Base-by-base conservation (phyloP, 2,329 filamentous ascomycete species). In the Xylaria sp. region DNA sequence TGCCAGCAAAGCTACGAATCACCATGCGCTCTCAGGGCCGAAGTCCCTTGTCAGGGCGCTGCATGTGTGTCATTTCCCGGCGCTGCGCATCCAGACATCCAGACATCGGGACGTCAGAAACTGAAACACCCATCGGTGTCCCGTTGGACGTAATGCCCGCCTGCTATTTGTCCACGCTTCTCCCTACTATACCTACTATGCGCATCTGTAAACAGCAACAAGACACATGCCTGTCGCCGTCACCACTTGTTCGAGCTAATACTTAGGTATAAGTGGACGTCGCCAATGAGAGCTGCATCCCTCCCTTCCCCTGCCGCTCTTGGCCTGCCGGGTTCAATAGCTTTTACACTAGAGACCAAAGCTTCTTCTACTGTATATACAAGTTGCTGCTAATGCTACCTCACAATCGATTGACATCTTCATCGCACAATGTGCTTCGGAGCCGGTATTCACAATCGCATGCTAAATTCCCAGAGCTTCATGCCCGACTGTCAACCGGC, bases 51-150 rank as follows among this genome's bases (percentile, higher is more conserved):
- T 10, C 15, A 51, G 40, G 44, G 44, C 23, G 48, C 54, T 58
- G 55, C 60, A 63, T 60, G 52, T 57, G 53, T 60, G 53, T 60
- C 61, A 63, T 63, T 40, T 46, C n/a, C 43, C 37, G 52, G 27
- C 37, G 48, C 53, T 19, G 57, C 57, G 13, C 17, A 46, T 29
- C 57, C 61, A 60, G 61, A 56, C 61, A 29, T 29, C 57, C 61
- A 60, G 61, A 56, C 61, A 29, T 53, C n/a, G 35, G 53, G 52
- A 33, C 29, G 40, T 21, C 35, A 19, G 35, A 47, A 48, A 40
- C 46, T 60, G 51, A 56, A 60, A 57, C 57, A 7, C 44, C 31
- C 9, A 37, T 31, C 19, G 54, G 37, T 23, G 23, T 56, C 19
- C 27, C 37, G 23, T 19, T 25, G 17, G 37, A 21, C 9, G 23